Evolutionary conservation across 2,329 filamentous ascomycete genomes (phyloP).

Genomic region (Sclerotinia minor): DNA sequence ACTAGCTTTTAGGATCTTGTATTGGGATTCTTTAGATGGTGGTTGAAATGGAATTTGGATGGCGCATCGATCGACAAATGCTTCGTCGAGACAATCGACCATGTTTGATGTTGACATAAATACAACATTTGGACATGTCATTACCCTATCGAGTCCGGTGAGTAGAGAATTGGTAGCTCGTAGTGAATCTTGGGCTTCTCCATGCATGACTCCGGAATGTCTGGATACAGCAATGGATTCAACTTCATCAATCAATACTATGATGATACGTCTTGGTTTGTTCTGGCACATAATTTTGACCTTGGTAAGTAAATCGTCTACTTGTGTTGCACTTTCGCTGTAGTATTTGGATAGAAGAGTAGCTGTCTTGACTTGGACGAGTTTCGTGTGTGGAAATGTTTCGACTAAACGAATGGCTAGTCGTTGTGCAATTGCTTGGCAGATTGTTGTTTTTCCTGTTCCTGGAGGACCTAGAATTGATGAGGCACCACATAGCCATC

Average conservation of each 20-base stretch:
- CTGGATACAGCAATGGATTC: slow-evolving; percentile 39
- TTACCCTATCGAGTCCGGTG: slow-evolving; percentile 38
- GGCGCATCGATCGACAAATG: slow-evolving; percentile 40
- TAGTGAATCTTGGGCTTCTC: slow-evolving; percentile 39
- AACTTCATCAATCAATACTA: slow-evolving; percentile 42
- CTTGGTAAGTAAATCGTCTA: slow-evolving; percentile 47
- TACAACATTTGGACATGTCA: slow-evolving; percentile 34
- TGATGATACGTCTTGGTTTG: slow-evolving; percentile 33
- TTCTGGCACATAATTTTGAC: slow-evolving; percentile 40
- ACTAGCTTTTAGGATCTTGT: slow-evolving; percentile 37
- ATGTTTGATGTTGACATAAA: slow-evolving; percentile 41
- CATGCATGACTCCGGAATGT: slow-evolving; percentile 30
- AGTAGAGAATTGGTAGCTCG: slow-evolving; percentile 42
- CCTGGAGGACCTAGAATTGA: slow-evolving; percentile 53
- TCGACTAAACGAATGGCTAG: slow-evolving; percentile 48
- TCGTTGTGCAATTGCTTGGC: slow-evolving; percentile 83
- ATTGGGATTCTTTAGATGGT: slow-evolving; percentile 34
- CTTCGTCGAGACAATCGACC: slow-evolving; percentile 35
- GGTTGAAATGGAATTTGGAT: slow-evolving; percentile 32
- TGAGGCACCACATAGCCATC: neutral
- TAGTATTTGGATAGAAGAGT: slow-evolving; percentile 50
- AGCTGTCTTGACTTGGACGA: slow-evolving; percentile 50
- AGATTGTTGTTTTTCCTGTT: slow-evolving; percentile 90
- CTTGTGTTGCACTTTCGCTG: slow-evolving; percentile 49
- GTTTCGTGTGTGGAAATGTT: slow-evolving; percentile 42